A percentile compares a stretch with the other conserved stretches of the same genome.
Conservation (phyloP, 148 eudicot genomes). For the Rheum nobile region DNA sequence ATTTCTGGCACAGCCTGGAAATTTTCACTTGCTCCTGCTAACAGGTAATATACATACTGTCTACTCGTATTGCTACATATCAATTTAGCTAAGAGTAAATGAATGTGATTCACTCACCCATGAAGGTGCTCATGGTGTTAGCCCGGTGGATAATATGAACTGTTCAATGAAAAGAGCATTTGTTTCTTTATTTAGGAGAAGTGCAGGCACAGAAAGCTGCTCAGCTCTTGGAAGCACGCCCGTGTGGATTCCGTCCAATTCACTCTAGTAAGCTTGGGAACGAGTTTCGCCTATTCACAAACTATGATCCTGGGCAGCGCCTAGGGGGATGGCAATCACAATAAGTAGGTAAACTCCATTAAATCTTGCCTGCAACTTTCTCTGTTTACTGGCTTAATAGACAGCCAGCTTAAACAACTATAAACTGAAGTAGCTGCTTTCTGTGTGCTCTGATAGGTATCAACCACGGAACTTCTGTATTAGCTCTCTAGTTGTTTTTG, state of each 20-base stretch:
- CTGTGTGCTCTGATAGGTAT: neutral
- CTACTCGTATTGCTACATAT: neutral
- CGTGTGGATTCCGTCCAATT: conserved; percentile 76
- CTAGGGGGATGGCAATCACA: conserved; percentile 64
- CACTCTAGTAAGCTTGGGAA: conserved; percentile 95
- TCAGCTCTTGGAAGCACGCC: conserved; percentile 52
- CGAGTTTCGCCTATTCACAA: conserved; percentile 78
- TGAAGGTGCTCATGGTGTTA: neutral
- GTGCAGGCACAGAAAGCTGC: conserved; percentile 78
- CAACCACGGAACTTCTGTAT: neutral
- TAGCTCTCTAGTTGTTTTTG: neutral
- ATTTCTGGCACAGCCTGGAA: conserved; percentile 52
- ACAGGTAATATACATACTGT: conserved; percentile 35
- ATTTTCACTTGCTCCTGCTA: conserved; percentile 57
- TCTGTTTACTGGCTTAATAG: neutral
- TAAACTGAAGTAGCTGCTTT: neutral
- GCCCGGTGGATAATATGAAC: neutral
- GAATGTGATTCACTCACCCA: no score
- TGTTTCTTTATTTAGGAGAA: conserved; percentile 38
- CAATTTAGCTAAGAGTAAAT: neutral
- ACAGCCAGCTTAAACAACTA: neutral
- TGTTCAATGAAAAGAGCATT: neutral
- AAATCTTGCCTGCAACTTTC: neutral
- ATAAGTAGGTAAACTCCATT: neutral
- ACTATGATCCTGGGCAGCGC: conserved; percentile 77